A percentile compares a stretch with the other conserved stretches of the same genome.
Evolutionary conservation across 495 filamentous ascomycete species (phyloP).

Genomic region (Ascodesmis nigricans): DNA sequence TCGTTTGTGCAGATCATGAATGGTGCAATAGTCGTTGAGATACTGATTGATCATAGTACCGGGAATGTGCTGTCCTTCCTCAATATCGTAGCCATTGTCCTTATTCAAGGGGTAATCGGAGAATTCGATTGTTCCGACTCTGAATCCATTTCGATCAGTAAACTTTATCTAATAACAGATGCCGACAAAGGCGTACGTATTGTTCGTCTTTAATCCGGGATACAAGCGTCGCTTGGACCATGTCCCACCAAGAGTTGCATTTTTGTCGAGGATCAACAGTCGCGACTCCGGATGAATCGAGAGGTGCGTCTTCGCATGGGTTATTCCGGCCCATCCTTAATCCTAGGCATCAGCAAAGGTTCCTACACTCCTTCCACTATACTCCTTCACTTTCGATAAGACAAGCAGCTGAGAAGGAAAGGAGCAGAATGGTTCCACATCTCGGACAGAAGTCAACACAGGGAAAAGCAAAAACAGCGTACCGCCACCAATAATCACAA

Average conservation of each 20-base stretch:
- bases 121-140: constrained; percentile 46
- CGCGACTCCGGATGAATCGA: constrained; percentile 30
- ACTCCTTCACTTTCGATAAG: too few species aligned
- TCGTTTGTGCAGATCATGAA: constrained; percentile 32
- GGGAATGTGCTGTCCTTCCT: constrained; percentile 42
- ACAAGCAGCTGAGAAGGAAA: too few species aligned
- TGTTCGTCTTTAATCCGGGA: constrained; percentile 43
- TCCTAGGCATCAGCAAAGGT: too few species aligned
- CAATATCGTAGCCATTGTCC: constrained; percentile 33
- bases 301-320: constrained; percentile 36
- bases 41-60: constrained; percentile 44
- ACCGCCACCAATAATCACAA: too few species aligned
- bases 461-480: too few species aligned
- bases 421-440: too few species aligned
- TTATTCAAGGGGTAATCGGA: constrained; percentile 46
- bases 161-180: background rate
- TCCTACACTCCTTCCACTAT: too few species aligned
- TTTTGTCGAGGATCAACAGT: constrained; percentile 33
- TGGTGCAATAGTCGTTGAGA: constrained; percentile 36
- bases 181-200: too few species aligned
- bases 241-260: constrained; percentile 40
- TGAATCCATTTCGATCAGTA: constrained; percentile 10
- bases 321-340: constrained; percentile 42
- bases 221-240: constrained; percentile 47
- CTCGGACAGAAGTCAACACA: too few species aligned